Base-by-base conservation (phyloP, 805 yeast species). In the Tetrapisispora fleetii region DNA sequence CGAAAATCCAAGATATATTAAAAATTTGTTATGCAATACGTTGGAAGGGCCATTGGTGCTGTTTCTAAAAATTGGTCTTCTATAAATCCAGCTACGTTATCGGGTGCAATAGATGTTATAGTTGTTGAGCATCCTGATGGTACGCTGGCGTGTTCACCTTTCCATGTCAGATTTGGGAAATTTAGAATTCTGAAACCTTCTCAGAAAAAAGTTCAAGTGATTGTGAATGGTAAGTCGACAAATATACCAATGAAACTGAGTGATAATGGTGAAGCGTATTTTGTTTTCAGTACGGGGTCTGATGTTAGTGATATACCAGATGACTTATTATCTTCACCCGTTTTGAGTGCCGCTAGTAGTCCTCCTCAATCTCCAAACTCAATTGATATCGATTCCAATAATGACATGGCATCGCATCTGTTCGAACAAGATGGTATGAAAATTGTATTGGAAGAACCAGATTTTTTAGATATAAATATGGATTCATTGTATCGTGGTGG, bases 51-150 rank as follows among this genome's bases (percentile, higher is more conserved):
- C 18, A 82, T 95, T 51, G 97, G 88, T 32, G 84, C 95, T 36
- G 95, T 93, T 8, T 90, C 96, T 50, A 89, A 89, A 65, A 93
- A 96, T 45, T 91, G 97, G 98, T 88, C 89, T 55, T 87, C 97
- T 27, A 80, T 93, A 55, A 93, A 93, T 60, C 99, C 99, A 2
- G 88, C 98, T 1, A 93, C 99, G 0, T 75, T 93, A 17, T 82
- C 95, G 19, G 99, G 99, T 5, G 99, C 98, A 19, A 93, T 93
- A 64, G 99, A 93, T 66, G 89, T 93, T 48, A 87, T 93, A 38
- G 98, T 90, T 10, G 83, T 93, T 13, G 96, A 91, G 67, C 95
- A 87, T 61, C 85, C 85, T 13, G 81, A 83, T 62, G 81, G 83
- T 1, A 76, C 83, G 27, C 67, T 85, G 36, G 83, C 85, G 47